Evolutionary conservation across 768 basidiomycete species (phyloP), one percentile per base, ranked within the genome.

Genomic region (Mycena vulgaris): DNA sequence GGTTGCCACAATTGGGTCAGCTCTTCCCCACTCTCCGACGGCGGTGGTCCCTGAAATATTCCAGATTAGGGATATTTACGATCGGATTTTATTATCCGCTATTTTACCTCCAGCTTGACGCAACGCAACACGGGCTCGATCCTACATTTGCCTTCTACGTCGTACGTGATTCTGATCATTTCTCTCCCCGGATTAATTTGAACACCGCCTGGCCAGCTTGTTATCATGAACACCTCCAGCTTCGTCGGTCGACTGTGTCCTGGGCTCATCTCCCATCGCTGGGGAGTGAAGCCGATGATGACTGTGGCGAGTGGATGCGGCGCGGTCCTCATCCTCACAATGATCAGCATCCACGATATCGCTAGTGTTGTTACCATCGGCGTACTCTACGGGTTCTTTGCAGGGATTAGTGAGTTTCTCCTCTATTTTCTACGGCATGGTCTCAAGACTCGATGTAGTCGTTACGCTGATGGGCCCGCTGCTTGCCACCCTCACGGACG

Each of bases 41-140:
- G 21, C 3, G n/a, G 23, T 27, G 23, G 47, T 2, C 39, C 8
- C 59, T 35, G 23, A 63, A 28, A 37, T 19, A 27, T 35, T 51
- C 30, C 52, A 85, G 83, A 33, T 81, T 82, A 14, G 70, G 81
- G 14, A 72, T 80, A 47, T 80, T 82, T 19, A 74, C 83, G 7
- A 70, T 76, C 1, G 86, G 85, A 3, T 73, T 88, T 35, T 89
- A 83, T 67, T 88, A 83, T 52, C 88, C 89, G 0, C 79, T 88
- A 21, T 90, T 89, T 77, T 91, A 87, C 74, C 72, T 90, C 9
- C 90, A 91, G 70, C 76, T 90, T 16, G 84, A 87, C 65, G 83
- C 89, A 0, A 80, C 87, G 31, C 78, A 81, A 56, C 87, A 88
- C 63, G 84, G 85, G 1, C 80, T 88, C 42, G 76, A 80, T 19